Base-by-base conservation (phyloP, 768 basidiomycete species). In the Lactarius evosmus region DNA sequence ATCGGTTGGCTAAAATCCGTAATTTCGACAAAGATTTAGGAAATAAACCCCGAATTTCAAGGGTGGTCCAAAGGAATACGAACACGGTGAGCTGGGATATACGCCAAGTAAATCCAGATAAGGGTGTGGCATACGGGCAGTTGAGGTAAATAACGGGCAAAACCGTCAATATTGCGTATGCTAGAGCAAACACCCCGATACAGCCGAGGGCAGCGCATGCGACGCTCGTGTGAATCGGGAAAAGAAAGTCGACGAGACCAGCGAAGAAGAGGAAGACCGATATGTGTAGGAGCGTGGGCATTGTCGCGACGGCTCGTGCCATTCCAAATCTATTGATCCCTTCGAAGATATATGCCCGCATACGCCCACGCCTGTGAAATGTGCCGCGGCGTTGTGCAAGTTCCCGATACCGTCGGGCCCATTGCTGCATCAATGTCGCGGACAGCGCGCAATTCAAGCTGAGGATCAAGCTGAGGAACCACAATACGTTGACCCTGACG, bases 231-330 rank as follows among this genome's bases (percentile, higher is more conserved):
- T 56, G 46, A 11, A 60, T 55, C 2, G 52, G 50, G 58, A 60
- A 46, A 14, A 60, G 41, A 8, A 55, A 53, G 27, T 63, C 58
- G 25, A 64, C 11, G 52, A 64, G 63, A n/a, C 63, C 63, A 3
- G 36, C 27, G 22, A 64, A 38, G 41, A 64, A 64, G 19, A 64
- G 34, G 32, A 64, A 46, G 44, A 54, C 46, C 5, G 55, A 44
- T 33, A 60, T 60, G 33, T 58, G 58, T 7, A 60, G 30, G 12
- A 63, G 52, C 17, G 59, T 22, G 19, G 58, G 52, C n/a, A 56
- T 36, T 1, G 33, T 34, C 32, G 46, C 44, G 33, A 55, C 32
- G 19, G 46, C 33, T 6, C 19, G 52, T 22, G 41, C 19, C 44
- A 44, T 60, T 38, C 33, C 19, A 25, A 44, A 40, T 2, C 40